These are phyloP conservation scores for Hyphodiscus hymeniophilus DNA, from an alignment of 495 filamentous ascomycete species.

Conservation along the genomic window DNA sequence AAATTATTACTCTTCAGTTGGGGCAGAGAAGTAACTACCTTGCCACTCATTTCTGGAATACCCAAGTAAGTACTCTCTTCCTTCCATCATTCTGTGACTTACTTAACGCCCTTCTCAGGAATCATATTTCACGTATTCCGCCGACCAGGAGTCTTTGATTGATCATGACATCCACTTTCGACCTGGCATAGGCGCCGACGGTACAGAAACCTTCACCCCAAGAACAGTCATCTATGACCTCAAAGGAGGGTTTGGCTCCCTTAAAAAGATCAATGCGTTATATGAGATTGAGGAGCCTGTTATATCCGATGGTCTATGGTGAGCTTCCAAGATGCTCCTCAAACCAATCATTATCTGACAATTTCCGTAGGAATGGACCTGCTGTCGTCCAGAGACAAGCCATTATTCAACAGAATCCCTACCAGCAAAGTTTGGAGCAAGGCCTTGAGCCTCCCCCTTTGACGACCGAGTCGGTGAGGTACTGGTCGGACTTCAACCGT, in stretches of 20 bases:
- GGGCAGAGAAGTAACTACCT: conserved; percentile 90
- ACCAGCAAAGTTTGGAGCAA: conserved; percentile 67
- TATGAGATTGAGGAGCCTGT: conserved; percentile 59
- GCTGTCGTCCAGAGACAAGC: conserved; percentile 58
- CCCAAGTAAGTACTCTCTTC: conserved; percentile 47
- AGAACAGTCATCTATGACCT: conserved; percentile 91
- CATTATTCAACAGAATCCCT: conserved; percentile 59
- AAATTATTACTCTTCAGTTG: conserved; percentile 90
- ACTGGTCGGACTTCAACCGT: conserved; percentile 92
- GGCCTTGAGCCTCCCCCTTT: conserved; percentile 56
- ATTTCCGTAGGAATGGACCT: conserved; percentile 53
- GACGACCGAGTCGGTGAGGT: conserved; percentile 64
- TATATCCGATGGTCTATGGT: conserved; percentile 51
- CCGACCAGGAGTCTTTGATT: conserved; percentile 57
- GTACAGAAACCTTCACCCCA: conserved; percentile 85
- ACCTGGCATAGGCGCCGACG: conserved; percentile 73
- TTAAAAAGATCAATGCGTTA: conserved; percentile 80
- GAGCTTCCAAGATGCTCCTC: conserved; percentile 18
- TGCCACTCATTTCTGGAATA: conserved; percentile 98
- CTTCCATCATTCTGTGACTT: no score
- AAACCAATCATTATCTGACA: neutral
- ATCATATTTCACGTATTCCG: conserved; percentile 91
- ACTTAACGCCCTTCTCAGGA: conserved; percentile 47
- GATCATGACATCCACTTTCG: conserved; percentile 93
- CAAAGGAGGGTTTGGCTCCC: conserved; percentile 82